Evolutionary conservation across 495 filamentous ascomycete genomes (phyloP), one percentile per base, ranked within the genome.

Genomic region (Friedmanniomyces simplex): DNA sequence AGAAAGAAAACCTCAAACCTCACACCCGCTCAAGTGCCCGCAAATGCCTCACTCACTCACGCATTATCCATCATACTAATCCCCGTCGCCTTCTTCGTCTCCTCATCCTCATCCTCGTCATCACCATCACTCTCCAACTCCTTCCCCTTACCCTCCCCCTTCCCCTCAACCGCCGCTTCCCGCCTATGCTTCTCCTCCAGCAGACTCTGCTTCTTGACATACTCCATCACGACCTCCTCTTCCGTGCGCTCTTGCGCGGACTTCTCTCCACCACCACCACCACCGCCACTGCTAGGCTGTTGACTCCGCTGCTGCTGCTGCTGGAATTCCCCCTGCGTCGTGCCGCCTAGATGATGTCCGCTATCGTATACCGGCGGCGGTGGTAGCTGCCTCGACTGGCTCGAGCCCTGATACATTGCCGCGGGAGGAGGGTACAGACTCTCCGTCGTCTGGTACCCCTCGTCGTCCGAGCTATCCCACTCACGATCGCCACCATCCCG

Each of bases 151-250:
- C 54, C 53, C 45, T 43, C 14, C 39, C 39, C 39, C 14, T 43
- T 43, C 5, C 39, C 39, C 39, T 37, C 16, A 8, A 13, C 39
- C 4, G 18, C 18, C 2, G 39, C 14, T 43, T 43, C 39, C 13
- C 14, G 39, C 5, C 39, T 66, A 65, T 75, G 77, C 61, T 79
- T 74, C 53, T 81, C 79, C 71, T 89, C 86, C 0, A 77, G 76
- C 21, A 88, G 63, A 69, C 86, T 89, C 70, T 89, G 85, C 69
- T 79, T 82, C 73, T 82, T 87, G n/a, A 88, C 76, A 67, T 86
- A 87, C 58, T 88, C 83, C 66, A 91, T 64, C 25, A 91, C 77
- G 58, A 86, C 79, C 28, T 86, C 80, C 66, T 89, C 86, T 68
- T 89, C 87, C 0, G 74, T 77, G 61, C 66, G 76, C 52, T 64